A percentile compares a stretch with the other conserved stretches of the same genome.
These are phyloP conservation scores for Solanum clarkiae DNA, from an alignment of 257 asterid genomes.

Conservation along the genomic window DNA sequence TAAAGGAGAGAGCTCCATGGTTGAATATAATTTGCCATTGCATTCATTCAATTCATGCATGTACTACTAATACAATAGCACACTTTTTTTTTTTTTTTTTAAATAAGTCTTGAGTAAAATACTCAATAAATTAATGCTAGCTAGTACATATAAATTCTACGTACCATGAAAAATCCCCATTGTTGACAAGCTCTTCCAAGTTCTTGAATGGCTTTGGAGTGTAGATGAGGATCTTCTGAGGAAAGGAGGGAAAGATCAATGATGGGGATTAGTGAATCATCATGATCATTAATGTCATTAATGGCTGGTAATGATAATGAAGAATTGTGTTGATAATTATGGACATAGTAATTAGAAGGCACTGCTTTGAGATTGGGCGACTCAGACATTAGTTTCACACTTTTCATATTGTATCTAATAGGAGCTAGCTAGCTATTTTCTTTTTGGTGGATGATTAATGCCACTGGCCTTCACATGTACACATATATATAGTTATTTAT, in stretches of 20 bases:
- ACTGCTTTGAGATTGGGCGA: slow-evolving; percentile 1
- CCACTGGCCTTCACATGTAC: neutral
- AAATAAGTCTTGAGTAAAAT: neutral
- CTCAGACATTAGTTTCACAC: neutral
- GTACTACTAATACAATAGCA: neutral
- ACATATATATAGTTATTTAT: neutral
- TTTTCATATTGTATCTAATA: neutral
- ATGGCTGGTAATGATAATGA: slow-evolving; percentile 9
- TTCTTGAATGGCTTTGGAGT: slow-evolving; percentile 28
- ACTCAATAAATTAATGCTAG: too few species aligned
- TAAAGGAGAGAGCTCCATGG: neutral
- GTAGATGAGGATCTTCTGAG: slow-evolving; percentile 15
- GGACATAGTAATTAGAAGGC: slow-evolving; percentile 29
- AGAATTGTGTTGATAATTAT: neutral
- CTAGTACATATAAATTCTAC: neutral
- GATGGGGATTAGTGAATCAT: slow-evolving; percentile 21
- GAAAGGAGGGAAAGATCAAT: slow-evolving; percentile 34
- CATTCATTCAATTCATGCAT: neutral
- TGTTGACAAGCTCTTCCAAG: slow-evolving; percentile 41
- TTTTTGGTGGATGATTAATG: neutral
- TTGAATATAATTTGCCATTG: neutral
- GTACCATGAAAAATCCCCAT: slow-evolving; percentile 61
- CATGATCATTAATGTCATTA: slow-evolving; percentile 5
- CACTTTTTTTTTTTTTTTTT: too few species aligned
- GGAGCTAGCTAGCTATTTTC: neutral